These are phyloP conservation scores for Sugiyamaella qingdaonensis DNA, from an alignment of 805 yeast genomes.

Conservation along the genomic window DNA sequence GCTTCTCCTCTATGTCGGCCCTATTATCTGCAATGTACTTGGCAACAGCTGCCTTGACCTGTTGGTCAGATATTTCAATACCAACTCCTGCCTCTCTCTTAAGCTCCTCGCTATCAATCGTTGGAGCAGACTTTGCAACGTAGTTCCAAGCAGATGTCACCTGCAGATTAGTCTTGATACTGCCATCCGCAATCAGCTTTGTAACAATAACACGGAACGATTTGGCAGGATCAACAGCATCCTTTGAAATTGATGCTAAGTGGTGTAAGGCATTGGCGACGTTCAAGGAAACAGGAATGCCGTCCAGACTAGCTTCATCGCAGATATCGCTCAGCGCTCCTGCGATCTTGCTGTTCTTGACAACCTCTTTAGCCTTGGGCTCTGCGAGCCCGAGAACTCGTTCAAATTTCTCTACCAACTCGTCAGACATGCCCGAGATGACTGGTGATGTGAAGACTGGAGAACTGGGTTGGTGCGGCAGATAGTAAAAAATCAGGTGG, in stretches of 20 bases:
- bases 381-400: constrained; percentile 23
- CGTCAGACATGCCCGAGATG: constrained; percentile 14
- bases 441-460: too few relatives aligned
- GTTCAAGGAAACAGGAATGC: constrained; percentile 23
- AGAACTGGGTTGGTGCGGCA: too few relatives aligned
- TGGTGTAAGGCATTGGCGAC: constrained; percentile 62
- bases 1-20: constrained; percentile 57
- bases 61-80: constrained; percentile 58
- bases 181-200: constrained; percentile 58
- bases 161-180: constrained; percentile 65
- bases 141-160: constrained; percentile 74
- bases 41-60: constrained; percentile 55
- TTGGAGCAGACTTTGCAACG: constrained; percentile 47
- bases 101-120: constrained; percentile 47
- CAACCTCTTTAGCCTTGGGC: constrained; percentile 66
- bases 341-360: constrained; percentile 82
- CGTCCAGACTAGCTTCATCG: constrained; percentile 37
- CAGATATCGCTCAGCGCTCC: constrained; percentile 60
- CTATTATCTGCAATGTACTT: constrained; percentile 57
- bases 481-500: too few relatives aligned
- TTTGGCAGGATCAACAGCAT: constrained; percentile 38
- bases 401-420: constrained; percentile 19
- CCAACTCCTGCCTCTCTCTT: constrained; percentile 74
- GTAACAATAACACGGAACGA: constrained; percentile 50
- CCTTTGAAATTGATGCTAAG: constrained; percentile 69